Conservation (phyloP, 108 stramenopile genomes). For the Craspedostauros australis region DNA sequence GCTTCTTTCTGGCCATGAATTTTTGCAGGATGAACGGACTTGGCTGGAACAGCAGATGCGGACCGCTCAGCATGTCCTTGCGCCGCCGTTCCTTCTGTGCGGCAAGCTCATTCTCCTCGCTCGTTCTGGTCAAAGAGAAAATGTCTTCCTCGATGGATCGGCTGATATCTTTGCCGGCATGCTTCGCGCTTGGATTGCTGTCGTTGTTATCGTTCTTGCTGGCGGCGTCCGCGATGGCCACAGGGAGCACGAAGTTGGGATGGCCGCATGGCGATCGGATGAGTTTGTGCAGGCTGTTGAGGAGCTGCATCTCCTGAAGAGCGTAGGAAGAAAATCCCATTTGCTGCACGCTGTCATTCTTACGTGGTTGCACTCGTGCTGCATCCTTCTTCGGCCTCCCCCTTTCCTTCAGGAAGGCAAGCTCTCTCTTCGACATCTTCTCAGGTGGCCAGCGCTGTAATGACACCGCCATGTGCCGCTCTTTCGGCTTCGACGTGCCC, state of each 20-base stretch:
- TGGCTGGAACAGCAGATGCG: conserved; percentile 71
- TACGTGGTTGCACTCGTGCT: no score
- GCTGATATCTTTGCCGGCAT: conserved; percentile 11
- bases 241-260: conserved; percentile 79
- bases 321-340: conserved; percentile 75
- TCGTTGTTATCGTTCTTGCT: conserved; percentile 8
- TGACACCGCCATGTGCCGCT: conserved; percentile 64
- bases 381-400: conserved; percentile 18
- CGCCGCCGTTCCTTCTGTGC: conserved; percentile 45
- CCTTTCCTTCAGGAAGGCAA: conserved; percentile 14
- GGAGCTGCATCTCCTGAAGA: conserved; percentile 81
- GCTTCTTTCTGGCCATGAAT: conserved; percentile 45
- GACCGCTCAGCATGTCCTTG: conserved; percentile 43
- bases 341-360: no score
- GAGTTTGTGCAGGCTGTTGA: conserved; percentile 65
- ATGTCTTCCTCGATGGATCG: conserved; percentile 57
- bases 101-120: conserved; percentile 52
- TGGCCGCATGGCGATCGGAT: conserved; percentile 77
- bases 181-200: neutral
- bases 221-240: conserved; percentile 67
- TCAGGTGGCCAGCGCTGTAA: conserved; percentile 83
- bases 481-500: no score
- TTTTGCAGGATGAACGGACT: conserved; percentile 73
- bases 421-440: conserved; percentile 62
- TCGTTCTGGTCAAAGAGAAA: conserved; percentile 56